phyloP scores from a whole-genome alignment of 257 asterid species.

The Plantago ovata region DNA sequence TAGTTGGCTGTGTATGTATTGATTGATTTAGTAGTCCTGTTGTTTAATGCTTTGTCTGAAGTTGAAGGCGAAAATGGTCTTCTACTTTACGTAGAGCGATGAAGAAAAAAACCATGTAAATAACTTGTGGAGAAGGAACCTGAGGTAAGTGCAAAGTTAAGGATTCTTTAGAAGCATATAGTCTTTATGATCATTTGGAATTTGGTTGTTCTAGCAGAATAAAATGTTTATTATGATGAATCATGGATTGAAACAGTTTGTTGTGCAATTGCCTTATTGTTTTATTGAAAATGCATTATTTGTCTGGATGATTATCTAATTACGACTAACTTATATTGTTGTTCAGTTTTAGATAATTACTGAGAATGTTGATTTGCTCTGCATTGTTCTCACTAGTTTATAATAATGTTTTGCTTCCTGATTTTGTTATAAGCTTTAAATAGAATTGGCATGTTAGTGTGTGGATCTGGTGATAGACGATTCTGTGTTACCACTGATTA shows the following conservation, averaged over 20 bases:
- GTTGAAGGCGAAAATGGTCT: conserved; percentile 2
- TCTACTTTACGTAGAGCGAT: neutral
- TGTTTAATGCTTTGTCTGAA: neutral
- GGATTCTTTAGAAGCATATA: conserved; percentile 1
- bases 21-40: neutral
- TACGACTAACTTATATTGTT: neutral
- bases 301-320: neutral
- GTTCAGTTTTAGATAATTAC: neutral
- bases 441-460: too few relatives aligned
- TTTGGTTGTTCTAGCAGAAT: conserved; percentile 1
- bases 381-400: too few relatives aligned
- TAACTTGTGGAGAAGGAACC: conserved; percentile 13
- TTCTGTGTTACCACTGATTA: too few relatives aligned
- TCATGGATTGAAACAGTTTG: too few relatives aligned
- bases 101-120: conserved; percentile 23
- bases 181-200: neutral
- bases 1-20: neutral
- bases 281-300: neutral
- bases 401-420: too few relatives aligned
- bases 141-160: conserved; percentile 14
- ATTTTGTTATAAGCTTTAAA: too few relatives aligned
- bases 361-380: too few relatives aligned
- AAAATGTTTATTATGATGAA: neutral
- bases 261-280: neutral
- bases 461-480: too few relatives aligned